Percentiles rank a stretch among this genome's conserved stretches.
These are phyloP conservation scores for Aspergillus ostianus DNA, from an alignment of 495 filamentous ascomycete genomes.

Conservation along the genomic window DNA sequence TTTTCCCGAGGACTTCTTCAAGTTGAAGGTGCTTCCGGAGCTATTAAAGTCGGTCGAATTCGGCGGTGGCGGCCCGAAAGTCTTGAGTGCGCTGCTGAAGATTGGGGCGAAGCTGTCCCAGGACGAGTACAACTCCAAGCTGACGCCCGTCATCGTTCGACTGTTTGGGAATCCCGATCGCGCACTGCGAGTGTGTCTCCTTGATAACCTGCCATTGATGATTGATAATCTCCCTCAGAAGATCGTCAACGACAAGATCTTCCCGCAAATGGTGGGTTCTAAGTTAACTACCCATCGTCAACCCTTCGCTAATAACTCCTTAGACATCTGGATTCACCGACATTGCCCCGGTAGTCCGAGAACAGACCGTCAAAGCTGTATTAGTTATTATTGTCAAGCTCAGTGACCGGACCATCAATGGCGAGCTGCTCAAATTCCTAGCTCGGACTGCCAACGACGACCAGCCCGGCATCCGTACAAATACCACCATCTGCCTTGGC, in stretches of 20 bases:
- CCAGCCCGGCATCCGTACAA: constrained; percentile 94
- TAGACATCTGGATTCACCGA: constrained; percentile 91
- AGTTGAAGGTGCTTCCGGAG: constrained; percentile 93
- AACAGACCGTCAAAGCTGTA: constrained; percentile 93
- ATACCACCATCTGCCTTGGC: constrained; percentile 95
- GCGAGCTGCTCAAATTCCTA: constrained; percentile 84
- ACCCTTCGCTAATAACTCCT: constrained; percentile 4
- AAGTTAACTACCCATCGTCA: neutral
- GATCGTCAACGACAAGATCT: constrained; percentile 93
- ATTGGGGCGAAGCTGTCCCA: constrained; percentile 81
- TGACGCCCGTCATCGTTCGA: constrained; percentile 84
- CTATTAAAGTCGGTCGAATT: constrained; percentile 97
- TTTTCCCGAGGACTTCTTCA: constrained; percentile 96
- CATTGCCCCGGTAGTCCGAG: constrained; percentile 82
- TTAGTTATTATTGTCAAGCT: constrained; percentile 82
- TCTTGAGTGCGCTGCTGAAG: constrained; percentile 82
- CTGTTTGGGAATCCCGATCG: constrained; percentile 90
- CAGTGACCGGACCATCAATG: constrained; percentile 88
- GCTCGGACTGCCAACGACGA: constrained; percentile 98
- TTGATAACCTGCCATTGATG: constrained; percentile 88
- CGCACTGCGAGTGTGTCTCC: constrained; percentile 84
- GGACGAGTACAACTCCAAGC: constrained; percentile 81
- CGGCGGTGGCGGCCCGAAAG: constrained; percentile 91
- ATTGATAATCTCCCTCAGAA: constrained; percentile 88
- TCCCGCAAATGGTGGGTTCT: constrained; percentile 75